These are phyloP conservation scores for Ceratobasidium sp. DNA, from an alignment of 1,284 basidiomycete genomes.

Conservation along the genomic window DNA sequence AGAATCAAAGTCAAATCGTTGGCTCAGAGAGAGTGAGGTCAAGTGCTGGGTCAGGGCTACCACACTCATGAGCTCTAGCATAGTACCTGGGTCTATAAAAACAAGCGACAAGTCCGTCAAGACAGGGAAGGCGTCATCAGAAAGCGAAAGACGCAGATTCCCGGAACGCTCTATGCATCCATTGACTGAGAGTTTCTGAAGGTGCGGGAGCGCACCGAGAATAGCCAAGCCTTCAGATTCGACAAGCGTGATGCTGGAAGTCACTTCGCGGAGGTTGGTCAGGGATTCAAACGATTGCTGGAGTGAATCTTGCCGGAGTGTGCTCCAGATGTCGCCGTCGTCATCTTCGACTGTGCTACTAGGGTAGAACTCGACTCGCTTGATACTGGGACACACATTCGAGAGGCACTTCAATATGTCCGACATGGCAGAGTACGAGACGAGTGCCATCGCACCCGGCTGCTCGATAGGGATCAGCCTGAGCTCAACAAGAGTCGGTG, in stretches of 20 bases:
- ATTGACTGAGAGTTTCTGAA: slow-evolving; percentile 2
- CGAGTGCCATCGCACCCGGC: neutral
- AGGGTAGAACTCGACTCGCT: slow-evolving; percentile 14
- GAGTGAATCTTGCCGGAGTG: neutral
- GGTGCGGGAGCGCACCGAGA: slow-evolving; percentile 13
- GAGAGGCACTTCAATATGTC: neutral
- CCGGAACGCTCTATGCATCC: neutral
- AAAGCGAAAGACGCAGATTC: neutral
- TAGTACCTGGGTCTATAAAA: neutral
- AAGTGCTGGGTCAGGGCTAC: neutral
- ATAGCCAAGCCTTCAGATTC: neutral
- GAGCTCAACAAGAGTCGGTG: slow-evolving; percentile 3
- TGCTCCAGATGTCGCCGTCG: neutral
- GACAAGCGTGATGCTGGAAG: slow-evolving; percentile 6
- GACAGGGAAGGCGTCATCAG: slow-evolving; percentile 13
- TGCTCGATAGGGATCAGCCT: neutral
- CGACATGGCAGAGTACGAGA: slow-evolving; percentile 18
- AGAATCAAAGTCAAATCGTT: neutral
- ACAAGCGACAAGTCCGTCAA: slow-evolving; percentile 1
- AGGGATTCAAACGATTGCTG: neutral
- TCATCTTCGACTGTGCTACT: neutral
- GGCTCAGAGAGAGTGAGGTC: neutral
- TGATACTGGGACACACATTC: neutral
- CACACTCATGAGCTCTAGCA: neutral
- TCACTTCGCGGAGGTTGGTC: slow-evolving; percentile 18